Percentiles rank a stretch among this genome's conserved stretches.
Conservation (phyloP, 768 basidiomycete genomes). For the Tephrocybe sp. region DNA sequence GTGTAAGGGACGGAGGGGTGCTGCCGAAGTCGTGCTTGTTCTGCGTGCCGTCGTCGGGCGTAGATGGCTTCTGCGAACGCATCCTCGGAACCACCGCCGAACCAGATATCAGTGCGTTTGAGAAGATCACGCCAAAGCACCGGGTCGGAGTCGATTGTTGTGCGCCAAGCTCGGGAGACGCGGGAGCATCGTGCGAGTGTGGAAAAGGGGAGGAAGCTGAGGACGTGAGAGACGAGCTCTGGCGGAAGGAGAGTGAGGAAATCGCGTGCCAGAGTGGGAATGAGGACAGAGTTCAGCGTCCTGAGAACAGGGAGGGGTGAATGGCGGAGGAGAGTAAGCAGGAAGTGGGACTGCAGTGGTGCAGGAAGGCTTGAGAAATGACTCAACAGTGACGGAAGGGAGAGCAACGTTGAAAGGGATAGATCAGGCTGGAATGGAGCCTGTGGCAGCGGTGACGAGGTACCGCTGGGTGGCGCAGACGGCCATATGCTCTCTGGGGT, state of each 20-base stretch:
- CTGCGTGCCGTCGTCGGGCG: slow-evolving; percentile 54
- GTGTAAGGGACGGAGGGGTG: slow-evolving; percentile 25
- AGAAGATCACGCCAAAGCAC: slow-evolving; percentile 89
- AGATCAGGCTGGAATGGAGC: slow-evolving; percentile 81
- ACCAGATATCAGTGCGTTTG: slow-evolving; percentile 84
- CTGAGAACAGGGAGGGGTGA: slow-evolving; percentile 91
- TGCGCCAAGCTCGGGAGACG: slow-evolving; percentile 89
- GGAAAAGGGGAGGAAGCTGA: slow-evolving; percentile 80
- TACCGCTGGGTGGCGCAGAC: slow-evolving; percentile 77
- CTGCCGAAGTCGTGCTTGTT: slow-evolving; percentile 29
- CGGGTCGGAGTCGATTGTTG: slow-evolving; percentile 88
- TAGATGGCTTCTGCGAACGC: slow-evolving; percentile 75
- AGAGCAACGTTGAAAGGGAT: slow-evolving; percentile 79
- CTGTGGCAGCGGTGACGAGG: slow-evolving; percentile 67
- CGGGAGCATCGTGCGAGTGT: slow-evolving; percentile 85
- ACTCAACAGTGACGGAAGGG: slow-evolving; percentile 78
- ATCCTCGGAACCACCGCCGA: slow-evolving; percentile 82
- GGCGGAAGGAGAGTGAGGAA: slow-evolving; percentile 91
- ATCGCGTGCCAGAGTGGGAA: slow-evolving; percentile 90
- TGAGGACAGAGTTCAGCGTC: slow-evolving; percentile 83
- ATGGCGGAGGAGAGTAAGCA: slow-evolving; percentile 89
- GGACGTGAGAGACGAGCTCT: slow-evolving; percentile 87
- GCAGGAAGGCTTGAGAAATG: slow-evolving; percentile 83
- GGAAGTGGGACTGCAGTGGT: slow-evolving; percentile 87
- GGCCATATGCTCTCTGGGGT: slow-evolving; percentile 77